Evolutionary conservation across 805 yeast species (phyloP).

Genomic region (Yamadazyma tumulicola): DNA sequence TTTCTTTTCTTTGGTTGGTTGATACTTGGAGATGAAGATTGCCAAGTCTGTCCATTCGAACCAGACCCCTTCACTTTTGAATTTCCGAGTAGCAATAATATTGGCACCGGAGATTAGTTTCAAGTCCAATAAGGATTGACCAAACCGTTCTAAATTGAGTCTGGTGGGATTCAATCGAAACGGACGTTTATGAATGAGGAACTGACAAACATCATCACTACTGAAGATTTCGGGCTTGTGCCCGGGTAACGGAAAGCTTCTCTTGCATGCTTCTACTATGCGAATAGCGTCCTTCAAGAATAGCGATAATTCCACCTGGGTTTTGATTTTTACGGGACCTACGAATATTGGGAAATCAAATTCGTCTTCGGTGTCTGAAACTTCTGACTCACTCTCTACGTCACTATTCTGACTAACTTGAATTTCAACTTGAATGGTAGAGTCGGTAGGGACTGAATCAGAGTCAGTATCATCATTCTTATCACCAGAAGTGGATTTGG

Average conservation of each 20-base stretch:
- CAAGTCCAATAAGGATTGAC: constrained; percentile 35
- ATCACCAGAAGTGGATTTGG: constrained; percentile 1
- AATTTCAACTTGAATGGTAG: not conserved
- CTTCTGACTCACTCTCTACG: constrained; percentile 5
- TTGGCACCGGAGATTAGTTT: constrained; percentile 30
- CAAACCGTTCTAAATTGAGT: constrained; percentile 35
- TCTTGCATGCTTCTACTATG: constrained; percentile 22
- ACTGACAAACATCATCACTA: constrained; percentile 35
- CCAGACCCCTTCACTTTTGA: constrained; percentile 42
- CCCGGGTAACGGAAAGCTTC: constrained; percentile 40
- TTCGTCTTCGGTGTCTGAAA: constrained; percentile 3
- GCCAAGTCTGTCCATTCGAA: constrained; percentile 42
- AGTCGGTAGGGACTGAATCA: not conserved
- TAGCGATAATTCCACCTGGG: constrained; percentile 16
- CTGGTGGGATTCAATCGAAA: constrained; percentile 34
- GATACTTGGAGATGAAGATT: constrained; percentile 14
- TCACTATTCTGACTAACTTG: constrained; percentile 4
- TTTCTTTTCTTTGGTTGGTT: not conserved
- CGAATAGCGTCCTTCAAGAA: constrained; percentile 22
- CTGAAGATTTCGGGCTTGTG: constrained; percentile 36
- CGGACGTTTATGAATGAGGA: constrained; percentile 19
- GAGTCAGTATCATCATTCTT: constrained; percentile 1
- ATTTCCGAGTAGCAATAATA: constrained; percentile 30
- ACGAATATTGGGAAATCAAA: constrained; percentile 29
- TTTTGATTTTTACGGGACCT: constrained; percentile 22